Base-by-base conservation (phyloP, 163 green algal genomes). In the Chlorella variabilis region DNA sequence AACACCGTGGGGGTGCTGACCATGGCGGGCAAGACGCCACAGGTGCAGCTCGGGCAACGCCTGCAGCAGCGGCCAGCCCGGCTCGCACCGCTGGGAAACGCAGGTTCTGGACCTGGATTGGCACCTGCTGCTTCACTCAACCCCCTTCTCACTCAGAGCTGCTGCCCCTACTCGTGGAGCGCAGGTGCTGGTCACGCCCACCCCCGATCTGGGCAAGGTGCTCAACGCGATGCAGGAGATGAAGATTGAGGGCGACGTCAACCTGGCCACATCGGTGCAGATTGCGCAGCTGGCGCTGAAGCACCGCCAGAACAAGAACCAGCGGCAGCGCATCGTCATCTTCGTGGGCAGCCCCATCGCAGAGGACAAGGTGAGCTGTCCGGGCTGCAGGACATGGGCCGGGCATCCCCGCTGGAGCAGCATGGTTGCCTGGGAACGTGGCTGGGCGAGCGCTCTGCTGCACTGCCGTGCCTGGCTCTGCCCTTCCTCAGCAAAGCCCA, bases 291-390 rank as follows among this genome's bases (percentile, higher is more conserved):
- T 99, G 59, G 97, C 96, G 9, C 89, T 99, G 4, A 99, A 99
- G 86, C 97, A 99, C 85, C 80, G 97, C 21, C 94, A 99, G 86
- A 99, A 99, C 93, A 99, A 99, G 87, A 98, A 99, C 85, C 97
- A 99, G 89, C 87, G 96, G 48, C 97, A 99, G 90, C 84, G 97
- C 9, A 97, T 99, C 41, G 96, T 99, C 41, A 91, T 99, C 42
- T 99, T 99, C 84, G 87, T 95, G 7, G 97, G 95, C 65, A 98
- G 93, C 83, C 96, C 96, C 3, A 89, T 99, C 65, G 71, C 61
- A 31, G 96, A 98, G 86, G 91, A 96, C 49, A 92, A 96, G 93
- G 94, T 95, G 67, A 6, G 71, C 29, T 41, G n/a, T 39, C 13
- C 21, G n/a, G n/a, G n/a, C n/a, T n/a, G n/a, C n/a, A n/a, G n/a